A percentile compares a stretch with the other conserved stretches of the same genome.
Conservation (phyloP, 352 stramenopile species). For the Phytophthora idaei region DNA sequence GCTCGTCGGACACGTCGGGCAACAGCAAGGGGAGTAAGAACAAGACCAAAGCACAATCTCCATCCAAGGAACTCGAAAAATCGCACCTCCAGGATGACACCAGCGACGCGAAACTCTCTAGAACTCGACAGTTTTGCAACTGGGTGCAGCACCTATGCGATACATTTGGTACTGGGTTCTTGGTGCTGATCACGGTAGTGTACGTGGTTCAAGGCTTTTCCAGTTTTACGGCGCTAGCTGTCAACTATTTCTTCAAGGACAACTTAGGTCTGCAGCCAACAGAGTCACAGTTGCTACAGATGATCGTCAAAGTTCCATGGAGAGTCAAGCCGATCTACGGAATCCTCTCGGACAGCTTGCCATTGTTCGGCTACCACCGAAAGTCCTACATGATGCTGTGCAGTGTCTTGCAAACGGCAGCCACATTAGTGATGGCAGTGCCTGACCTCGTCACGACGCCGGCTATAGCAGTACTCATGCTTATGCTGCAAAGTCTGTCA, state of each 20-base stretch:
- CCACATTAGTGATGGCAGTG: constrained; percentile 63
- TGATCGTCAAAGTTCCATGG: constrained; percentile 94
- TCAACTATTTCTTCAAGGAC: constrained; percentile 98
- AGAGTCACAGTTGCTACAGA: constrained; percentile 92
- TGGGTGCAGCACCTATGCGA: constrained; percentile 60
- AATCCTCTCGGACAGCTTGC: constrained; percentile 95
- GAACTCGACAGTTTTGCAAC: constrained; percentile 39
- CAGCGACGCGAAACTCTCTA: constrained; percentile 28
- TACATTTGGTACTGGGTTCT: constrained; percentile 76
- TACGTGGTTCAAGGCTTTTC: constrained; percentile 96
- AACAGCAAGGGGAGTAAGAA: constrained; percentile 9
- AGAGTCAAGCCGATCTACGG: constrained; percentile 96
- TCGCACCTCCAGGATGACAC: constrained; percentile 1
- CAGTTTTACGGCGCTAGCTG: constrained; percentile 90
- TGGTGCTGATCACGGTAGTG: constrained; percentile 78
- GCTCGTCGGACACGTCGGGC: constrained; percentile 10
- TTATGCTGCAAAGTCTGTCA: constrained; percentile 89
- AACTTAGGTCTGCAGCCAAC: constrained; percentile 93
- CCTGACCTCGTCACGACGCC: constrained; percentile 62
- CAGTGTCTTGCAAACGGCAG: constrained; percentile 68
- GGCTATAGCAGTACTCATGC: constrained; percentile 52
- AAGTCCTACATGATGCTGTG: constrained; percentile 95
- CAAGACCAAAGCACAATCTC: constrained; percentile 12
- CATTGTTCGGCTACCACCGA: constrained; percentile 93
- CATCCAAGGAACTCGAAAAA: constrained; percentile 12